Evolutionary conservation across 73 alveolate species (phyloP).

Genomic region (Blepharisma japonicum): DNA sequence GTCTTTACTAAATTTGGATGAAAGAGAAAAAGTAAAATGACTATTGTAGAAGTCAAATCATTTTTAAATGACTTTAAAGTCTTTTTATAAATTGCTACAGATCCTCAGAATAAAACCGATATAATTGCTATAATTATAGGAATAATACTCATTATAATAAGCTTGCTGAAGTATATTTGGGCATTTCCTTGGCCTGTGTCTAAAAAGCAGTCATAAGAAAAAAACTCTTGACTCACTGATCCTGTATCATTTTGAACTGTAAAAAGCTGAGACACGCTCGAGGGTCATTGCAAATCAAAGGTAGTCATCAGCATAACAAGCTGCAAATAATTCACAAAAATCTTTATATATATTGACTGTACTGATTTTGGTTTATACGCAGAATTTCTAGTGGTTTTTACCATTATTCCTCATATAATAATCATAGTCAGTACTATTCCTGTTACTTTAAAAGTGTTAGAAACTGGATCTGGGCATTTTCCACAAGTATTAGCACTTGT

Average conservation of each 20-base stretch:
- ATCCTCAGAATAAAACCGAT: slow-evolving; percentile 28
- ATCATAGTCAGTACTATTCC: not conserved
- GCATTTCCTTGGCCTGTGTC: slow-evolving; percentile 33
- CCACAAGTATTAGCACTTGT: not conserved
- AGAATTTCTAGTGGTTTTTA: not conserved
- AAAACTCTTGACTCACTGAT: slow-evolving; percentile 37
- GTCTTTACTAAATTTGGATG: slow-evolving; percentile 40
- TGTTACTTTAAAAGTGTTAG: not conserved
- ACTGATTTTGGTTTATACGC: not conserved
- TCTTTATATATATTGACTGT: slow-evolving; percentile 54
- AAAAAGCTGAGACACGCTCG: slow-evolving; percentile 33
- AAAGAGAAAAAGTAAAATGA: slow-evolving; percentile 38
- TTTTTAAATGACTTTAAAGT: not conserved
- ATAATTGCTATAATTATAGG: slow-evolving; percentile 4
- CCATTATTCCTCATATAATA: not conserved
- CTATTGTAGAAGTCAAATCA: slow-evolving; percentile 32
- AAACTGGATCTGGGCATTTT: not conserved
- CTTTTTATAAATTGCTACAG: slow-evolving; percentile 20
- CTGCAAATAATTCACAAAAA: slow-evolving; percentile 52
- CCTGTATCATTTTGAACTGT: slow-evolving; percentile 38
- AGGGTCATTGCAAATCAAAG: slow-evolving; percentile 58
- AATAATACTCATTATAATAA: slow-evolving; percentile 19
- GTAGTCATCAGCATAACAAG: slow-evolving; percentile 45
- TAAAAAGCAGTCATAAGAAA: slow-evolving; percentile 53
- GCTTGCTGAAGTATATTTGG: slow-evolving; percentile 30